Conservation (phyloP, 2,329 filamentous ascomycete genomes). For the Xenoacremonium recifei region DNA sequence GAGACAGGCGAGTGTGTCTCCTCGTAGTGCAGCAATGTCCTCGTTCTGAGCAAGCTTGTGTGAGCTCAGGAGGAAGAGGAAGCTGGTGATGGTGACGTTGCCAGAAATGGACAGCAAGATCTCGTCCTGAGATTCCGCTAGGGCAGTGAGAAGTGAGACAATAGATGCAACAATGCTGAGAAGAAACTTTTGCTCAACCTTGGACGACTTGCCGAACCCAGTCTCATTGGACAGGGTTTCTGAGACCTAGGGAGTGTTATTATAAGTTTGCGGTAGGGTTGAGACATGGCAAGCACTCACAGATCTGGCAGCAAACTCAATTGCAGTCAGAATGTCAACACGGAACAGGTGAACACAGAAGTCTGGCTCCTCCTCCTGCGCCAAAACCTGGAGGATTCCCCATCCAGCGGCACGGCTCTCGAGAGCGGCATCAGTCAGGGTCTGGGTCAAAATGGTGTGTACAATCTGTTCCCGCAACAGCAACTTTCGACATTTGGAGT, state of each 20-base stretch:
- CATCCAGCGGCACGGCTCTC: conserved; percentile 67
- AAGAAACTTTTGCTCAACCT: conserved; percentile 51
- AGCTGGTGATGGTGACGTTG: conserved; percentile 47
- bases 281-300: conserved; percentile 35
- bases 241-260: conserved; percentile 34
- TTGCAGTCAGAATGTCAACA: conserved; percentile 58
- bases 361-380: conserved; percentile 62
- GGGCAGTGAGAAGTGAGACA: conserved; percentile 48
- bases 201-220: conserved; percentile 46
- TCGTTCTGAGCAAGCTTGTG: conserved; percentile 42
- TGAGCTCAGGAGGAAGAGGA: conserved; percentile 54
- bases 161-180: conserved; percentile 56
- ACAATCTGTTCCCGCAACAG: conserved; percentile 66
- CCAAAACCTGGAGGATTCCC: conserved; percentile 62
- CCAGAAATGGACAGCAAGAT: conserved; percentile 54
- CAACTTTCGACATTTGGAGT: conserved; percentile 61
- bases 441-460: conserved; percentile 60
- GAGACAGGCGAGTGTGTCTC: conserved; percentile 53
- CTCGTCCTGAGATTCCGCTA: conserved; percentile 61
- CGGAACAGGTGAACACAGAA: conserved; percentile 66
- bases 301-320: conserved; percentile 54
- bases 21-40: conserved; percentile 39
- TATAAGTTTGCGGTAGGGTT: neutral
- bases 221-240: conserved; percentile 40
- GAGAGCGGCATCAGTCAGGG: conserved; percentile 59